Conservation (phyloP, 495 filamentous ascomycete genomes). For the Rusavskia elegans region DNA sequence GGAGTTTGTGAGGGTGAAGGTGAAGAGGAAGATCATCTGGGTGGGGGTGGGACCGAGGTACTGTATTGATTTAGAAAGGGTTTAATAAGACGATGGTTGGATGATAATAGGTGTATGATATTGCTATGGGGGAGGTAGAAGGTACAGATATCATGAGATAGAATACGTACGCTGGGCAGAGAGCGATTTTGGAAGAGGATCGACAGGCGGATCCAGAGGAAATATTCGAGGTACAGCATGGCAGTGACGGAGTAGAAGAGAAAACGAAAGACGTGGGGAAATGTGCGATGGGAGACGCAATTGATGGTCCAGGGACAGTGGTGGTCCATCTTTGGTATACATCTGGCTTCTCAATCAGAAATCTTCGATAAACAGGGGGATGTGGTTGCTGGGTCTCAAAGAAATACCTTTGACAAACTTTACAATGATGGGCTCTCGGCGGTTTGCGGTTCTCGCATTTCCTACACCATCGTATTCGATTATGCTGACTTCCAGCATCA, state of each 20-base stretch:
- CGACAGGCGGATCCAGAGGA: slow-evolving; percentile 39
- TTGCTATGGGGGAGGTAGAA: too few relatives aligned
- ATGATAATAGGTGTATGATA: too few relatives aligned
- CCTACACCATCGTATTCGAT: slow-evolving; percentile 55
- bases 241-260: slow-evolving; percentile 58
- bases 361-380: neutral
- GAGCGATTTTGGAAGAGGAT: slow-evolving; percentile 50
- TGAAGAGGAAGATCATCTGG: slow-evolving; percentile 49
- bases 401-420: slow-evolving; percentile 52
- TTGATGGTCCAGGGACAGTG: slow-evolving; percentile 95
- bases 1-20: slow-evolving; percentile 43
- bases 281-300: slow-evolving; percentile 81
- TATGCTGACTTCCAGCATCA: neutral
- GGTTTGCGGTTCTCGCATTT: slow-evolving; percentile 77
- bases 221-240: slow-evolving; percentile 45
- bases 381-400: neutral
- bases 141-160: neutral
- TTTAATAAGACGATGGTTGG: too few relatives aligned
- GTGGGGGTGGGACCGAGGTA: slow-evolving; percentile 60
- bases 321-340: slow-evolving; percentile 95
- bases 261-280: slow-evolving; percentile 84
- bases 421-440: slow-evolving; percentile 83
- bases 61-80: slow-evolving; percentile 12
- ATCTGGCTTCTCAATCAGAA: slow-evolving; percentile 30
- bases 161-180: slow-evolving; percentile 45